These are phyloP conservation scores for Fraxinus quadrangulata DNA, from an alignment of 257 asterid species.

Conservation along the genomic window DNA sequence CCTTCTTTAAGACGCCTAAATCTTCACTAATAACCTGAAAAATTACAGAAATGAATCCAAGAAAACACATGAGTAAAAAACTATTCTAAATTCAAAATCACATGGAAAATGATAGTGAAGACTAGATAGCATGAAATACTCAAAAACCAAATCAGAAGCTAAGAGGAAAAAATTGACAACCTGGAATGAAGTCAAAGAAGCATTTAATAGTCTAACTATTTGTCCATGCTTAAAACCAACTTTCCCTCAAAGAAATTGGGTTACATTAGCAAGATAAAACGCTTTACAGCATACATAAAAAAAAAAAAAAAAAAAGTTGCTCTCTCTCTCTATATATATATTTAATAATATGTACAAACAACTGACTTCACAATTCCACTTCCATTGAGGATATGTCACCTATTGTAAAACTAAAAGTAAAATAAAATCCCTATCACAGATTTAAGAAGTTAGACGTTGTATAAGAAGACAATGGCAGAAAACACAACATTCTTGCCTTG, in stretches of 20 bases:
- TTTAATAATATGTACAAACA: not conserved
- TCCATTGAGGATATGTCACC: not conserved
- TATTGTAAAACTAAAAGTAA: not conserved
- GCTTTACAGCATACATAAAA: too few species aligned
- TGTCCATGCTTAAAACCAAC: not conserved
- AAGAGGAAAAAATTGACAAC: not conserved
- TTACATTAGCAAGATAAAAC: not conserved
- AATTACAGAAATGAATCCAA: slow-evolving; percentile 6
- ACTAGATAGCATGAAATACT: slow-evolving; percentile 4
- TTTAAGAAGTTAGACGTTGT: not conserved
- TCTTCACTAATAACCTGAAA: slow-evolving; percentile 86
- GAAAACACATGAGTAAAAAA: slow-evolving; percentile 4
- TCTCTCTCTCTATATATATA: too few species aligned
- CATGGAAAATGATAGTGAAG: not conserved
- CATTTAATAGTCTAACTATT: not conserved
- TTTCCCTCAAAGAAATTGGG: not conserved
- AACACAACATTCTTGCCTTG: slow-evolving; percentile 65
- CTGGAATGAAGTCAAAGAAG: not conserved
- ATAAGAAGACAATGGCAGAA: slow-evolving; percentile 16
- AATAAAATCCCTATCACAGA: not conserved
- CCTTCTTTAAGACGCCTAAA: slow-evolving; percentile 87
- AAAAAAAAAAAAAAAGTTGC: not conserved
- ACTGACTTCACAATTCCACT: not conserved
- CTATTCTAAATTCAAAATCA: not conserved
- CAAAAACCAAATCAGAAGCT: slow-evolving; percentile 2